Conservation (phyloP, 352 stramenopile genomes). For the Globisporangium perplexum region DNA sequence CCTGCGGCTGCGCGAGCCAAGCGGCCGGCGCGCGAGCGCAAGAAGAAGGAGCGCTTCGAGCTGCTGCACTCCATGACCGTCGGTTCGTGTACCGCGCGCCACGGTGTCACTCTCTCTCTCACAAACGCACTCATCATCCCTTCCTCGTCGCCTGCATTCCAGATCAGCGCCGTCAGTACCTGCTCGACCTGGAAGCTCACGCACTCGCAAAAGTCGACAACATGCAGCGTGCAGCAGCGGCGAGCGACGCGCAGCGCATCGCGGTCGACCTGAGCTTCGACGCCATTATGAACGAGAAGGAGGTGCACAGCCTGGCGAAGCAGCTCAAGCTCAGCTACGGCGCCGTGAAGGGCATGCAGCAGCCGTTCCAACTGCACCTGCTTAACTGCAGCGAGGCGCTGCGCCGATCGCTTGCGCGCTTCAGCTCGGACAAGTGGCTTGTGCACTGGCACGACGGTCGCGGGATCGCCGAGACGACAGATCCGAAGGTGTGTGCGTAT, state of each 20-base stretch:
- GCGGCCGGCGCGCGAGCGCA: constrained; percentile 31
- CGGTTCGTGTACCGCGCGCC: constrained; percentile 22
- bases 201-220: constrained; percentile 25
- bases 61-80: constrained; percentile 55
- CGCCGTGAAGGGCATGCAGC: constrained; percentile 48
- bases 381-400: constrained; percentile 52
- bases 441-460: constrained; percentile 41
- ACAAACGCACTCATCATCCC: too few species aligned
- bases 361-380: constrained; percentile 59
- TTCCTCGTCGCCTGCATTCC: background rate
- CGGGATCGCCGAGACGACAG: constrained; percentile 33
- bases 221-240: constrained; percentile 21
- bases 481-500: constrained; percentile 17
- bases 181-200: constrained; percentile 31
- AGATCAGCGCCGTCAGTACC: constrained; percentile 49
- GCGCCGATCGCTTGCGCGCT: constrained; percentile 43
- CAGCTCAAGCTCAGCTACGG: constrained; percentile 77
- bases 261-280: constrained; percentile 72
- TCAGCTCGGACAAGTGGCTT: constrained; percentile 55
- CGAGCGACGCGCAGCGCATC: constrained; percentile 31
- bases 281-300: constrained; percentile 82
- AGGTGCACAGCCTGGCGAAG: constrained; percentile 65
- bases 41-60: constrained; percentile 44
- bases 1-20: constrained; percentile 11
- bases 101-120: too few species aligned